phyloP scores from a whole-genome alignment of 106 monocot species.

The Dioscorea zingiberensis region DNA sequence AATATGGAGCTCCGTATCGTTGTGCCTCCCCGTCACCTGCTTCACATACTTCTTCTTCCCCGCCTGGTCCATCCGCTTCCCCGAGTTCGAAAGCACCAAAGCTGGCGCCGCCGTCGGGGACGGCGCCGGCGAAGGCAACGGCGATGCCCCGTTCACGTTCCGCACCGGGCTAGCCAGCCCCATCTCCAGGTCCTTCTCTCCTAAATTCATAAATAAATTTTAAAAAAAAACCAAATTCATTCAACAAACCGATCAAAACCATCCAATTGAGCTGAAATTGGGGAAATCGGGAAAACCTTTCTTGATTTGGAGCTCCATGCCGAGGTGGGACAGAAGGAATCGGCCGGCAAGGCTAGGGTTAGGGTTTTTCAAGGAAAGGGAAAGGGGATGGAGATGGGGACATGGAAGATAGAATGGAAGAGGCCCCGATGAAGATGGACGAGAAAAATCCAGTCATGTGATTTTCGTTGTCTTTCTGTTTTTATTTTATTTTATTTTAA shows the following conservation, averaged over 20 bases:
- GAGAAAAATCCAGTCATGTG: too few relatives aligned
- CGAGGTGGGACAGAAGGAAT: neutral
- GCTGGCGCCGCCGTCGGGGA: constrained; percentile 20
- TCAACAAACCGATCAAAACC: neutral
- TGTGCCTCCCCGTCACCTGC: constrained; percentile 56
- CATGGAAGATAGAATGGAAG: too few relatives aligned
- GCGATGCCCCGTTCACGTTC: constrained; percentile 6
- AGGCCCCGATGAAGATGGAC: too few relatives aligned
- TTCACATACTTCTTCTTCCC: constrained; percentile 52
- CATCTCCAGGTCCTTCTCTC: constrained; percentile 12
- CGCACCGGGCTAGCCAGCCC: neutral
- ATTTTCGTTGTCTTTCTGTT: neutral
- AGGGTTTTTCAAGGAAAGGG: neutral
- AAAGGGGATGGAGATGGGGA: neutral
- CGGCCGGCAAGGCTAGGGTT: neutral
- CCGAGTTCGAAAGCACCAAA: constrained; percentile 35
- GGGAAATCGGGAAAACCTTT: neutral
- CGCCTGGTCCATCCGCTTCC: constrained; percentile 14
- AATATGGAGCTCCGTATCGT: constrained; percentile 52
- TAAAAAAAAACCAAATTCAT: neutral
- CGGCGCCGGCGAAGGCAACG: constrained; percentile 15
- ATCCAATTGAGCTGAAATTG: neutral
- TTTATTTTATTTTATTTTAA: neutral
- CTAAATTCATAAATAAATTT: neutral
- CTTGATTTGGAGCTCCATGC: neutral